Conservation (phyloP, 83 land plant genomes). For the Larix sibirica region DNA sequence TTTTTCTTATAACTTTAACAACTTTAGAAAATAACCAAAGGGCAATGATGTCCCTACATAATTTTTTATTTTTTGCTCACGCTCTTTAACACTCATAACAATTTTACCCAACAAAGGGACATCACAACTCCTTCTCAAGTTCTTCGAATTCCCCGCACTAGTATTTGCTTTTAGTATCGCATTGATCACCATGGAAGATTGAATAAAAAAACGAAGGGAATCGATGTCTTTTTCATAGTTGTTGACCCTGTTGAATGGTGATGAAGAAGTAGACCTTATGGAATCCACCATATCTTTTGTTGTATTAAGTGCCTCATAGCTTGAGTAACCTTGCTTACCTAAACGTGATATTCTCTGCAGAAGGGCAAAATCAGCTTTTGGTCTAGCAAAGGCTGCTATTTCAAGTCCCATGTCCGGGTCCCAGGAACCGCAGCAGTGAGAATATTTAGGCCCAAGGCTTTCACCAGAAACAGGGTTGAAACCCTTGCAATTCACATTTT, state of each 20-base stretch:
- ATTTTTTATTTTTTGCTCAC: constrained; percentile 22
- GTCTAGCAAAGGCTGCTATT: neutral
- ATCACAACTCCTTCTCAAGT: constrained; percentile 13
- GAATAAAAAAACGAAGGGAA: constrained; percentile 6
- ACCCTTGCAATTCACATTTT: neutral
- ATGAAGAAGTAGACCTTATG: neutral
- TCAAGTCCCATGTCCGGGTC: constrained; percentile 28
- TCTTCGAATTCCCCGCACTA: constrained; percentile 10
- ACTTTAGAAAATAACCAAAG: neutral
- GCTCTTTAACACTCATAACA: constrained; percentile 35
- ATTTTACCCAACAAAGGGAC: neutral
- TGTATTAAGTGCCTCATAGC: constrained; percentile 8
- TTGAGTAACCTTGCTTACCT: constrained; percentile 1
- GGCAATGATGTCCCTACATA: constrained; percentile 52
- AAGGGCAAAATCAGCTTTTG: neutral
- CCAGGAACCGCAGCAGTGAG: constrained; percentile 61
- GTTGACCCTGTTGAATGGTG: neutral
- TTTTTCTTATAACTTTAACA: neutral
- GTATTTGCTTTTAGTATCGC: constrained; percentile 18
- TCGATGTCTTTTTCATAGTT: too few relatives aligned
- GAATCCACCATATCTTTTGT: too few relatives aligned
- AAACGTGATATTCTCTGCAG: neutral
- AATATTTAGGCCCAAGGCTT: constrained; percentile 8
- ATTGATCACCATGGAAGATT: constrained; percentile 44
- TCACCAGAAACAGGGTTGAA: neutral